Evolutionary conservation across 2,329 filamentous ascomycete species (phyloP).

Genomic region (Curvularia spicifera): DNA sequence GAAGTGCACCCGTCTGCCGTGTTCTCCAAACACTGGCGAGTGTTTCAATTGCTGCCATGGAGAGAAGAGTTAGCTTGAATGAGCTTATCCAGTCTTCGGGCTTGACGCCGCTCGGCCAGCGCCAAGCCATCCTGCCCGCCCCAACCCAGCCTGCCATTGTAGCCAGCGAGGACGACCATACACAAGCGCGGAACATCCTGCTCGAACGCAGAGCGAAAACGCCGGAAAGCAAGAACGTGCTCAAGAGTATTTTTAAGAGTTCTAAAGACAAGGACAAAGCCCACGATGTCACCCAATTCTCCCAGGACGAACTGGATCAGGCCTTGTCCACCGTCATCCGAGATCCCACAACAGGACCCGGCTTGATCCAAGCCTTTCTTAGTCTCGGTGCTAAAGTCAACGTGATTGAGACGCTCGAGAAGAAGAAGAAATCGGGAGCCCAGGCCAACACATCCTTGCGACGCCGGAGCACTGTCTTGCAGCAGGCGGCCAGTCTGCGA

Average conservation of each 20-base stretch:
- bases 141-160: conserved; percentile 39
- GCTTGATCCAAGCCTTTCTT: conserved; percentile 45
- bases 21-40: conserved; percentile 10
- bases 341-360: conserved; percentile 37
- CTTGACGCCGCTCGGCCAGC: conserved; percentile 34
- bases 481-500: conserved; percentile 42
- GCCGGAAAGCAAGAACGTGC: conserved; percentile 39
- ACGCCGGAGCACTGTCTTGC: conserved; percentile 46
- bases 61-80: conserved; percentile 35
- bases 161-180: conserved; percentile 43
- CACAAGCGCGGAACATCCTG: conserved; percentile 39
- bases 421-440: conserved; percentile 25
- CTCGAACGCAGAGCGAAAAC: conserved; percentile 40
- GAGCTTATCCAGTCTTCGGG: conserved; percentile 41
- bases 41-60: conserved; percentile 26
- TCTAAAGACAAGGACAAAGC: conserved; percentile 46
- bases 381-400: conserved; percentile 47
- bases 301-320: conserved; percentile 46
- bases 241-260: conserved; percentile 46
- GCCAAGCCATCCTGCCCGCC: conserved; percentile 40
- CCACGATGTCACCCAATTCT: conserved; percentile 38
- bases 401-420: conserved; percentile 26
- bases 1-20: conserved; percentile 5
- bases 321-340: conserved; percentile 44
- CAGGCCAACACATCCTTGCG: conserved; percentile 30